These are phyloP conservation scores for Spergularia bocconei DNA, from an alignment of 148 eudicot species.

Conservation along the genomic window DNA sequence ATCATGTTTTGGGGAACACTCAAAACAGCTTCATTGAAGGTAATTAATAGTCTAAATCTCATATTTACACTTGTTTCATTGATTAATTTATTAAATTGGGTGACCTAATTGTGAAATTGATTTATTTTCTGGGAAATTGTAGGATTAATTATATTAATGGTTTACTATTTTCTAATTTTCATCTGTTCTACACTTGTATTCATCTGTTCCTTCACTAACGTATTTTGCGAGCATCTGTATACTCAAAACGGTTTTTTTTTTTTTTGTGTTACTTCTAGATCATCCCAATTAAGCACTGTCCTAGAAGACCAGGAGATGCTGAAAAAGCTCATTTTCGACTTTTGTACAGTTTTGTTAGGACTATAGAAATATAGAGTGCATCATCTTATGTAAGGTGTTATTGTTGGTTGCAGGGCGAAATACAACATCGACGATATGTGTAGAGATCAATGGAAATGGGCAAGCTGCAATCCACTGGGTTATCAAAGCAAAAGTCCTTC, in stretches of 20 bases:
- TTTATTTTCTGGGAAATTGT: too few relatives aligned
- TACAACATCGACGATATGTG: constrained; percentile 84
- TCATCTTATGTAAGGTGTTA: neutral
- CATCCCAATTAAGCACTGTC: constrained; percentile 72
- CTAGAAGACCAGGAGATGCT: constrained; percentile 86
- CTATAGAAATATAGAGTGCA: neutral
- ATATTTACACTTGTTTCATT: too few relatives aligned
- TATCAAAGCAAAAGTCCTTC: constrained; percentile 37
- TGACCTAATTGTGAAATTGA: too few relatives aligned
- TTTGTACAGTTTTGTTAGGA: too few relatives aligned
- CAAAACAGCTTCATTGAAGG: too few relatives aligned
- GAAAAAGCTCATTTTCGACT: constrained; percentile 21
- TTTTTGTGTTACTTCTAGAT: constrained; percentile 43
- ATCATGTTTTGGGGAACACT: too few relatives aligned
- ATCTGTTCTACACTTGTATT: neutral
- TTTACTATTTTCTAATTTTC: too few relatives aligned
- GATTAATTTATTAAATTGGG: too few relatives aligned
- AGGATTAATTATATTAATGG: too few relatives aligned
- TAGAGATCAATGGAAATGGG: constrained; percentile 95
- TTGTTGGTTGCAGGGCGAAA: constrained; percentile 57
- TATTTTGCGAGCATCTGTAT: neutral
- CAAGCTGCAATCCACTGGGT: constrained; percentile 75
- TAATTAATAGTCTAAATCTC: too few relatives aligned
- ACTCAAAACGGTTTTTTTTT: neutral
- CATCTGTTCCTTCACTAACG: neutral